These are phyloP conservation scores for Sporothrix brasiliensis DNA, from an alignment of 2,329 filamentous ascomycete species.

Conservation along the genomic window DNA sequence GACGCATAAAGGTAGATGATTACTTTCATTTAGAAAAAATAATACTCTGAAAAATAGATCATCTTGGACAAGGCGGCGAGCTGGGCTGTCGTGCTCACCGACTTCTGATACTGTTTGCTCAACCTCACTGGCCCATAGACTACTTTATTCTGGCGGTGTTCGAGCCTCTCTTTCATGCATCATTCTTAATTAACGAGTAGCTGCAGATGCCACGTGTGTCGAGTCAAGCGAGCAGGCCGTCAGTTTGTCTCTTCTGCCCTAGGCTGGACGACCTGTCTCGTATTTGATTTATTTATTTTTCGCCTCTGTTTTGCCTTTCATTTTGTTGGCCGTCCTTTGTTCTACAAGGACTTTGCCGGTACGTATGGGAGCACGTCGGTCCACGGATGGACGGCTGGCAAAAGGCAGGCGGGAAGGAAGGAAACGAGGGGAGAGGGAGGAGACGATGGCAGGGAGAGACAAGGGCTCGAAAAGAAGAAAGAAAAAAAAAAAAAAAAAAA, in stretches of 20 bases:
- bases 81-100: conserved; percentile 23
- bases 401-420: conserved; percentile 12
- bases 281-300: conserved; percentile 1
- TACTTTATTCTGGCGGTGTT: conserved; percentile 24
- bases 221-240: conserved; percentile 53
- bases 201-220: conserved; percentile 54
- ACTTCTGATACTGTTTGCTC: conserved; percentile 7
- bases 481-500: background rate
- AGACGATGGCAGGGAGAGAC: background rate
- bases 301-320: background rate
- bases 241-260: background rate
- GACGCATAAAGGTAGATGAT: too few species aligned
- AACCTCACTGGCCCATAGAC: background rate
- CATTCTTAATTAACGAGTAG: conserved; percentile 24
- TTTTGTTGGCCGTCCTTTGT: conserved; percentile 15
- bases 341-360: background rate
- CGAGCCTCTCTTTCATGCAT: conserved; percentile 11
- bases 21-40: background rate
- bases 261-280: background rate
- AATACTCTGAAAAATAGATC: background rate
- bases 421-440: background rate
- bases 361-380: conserved; percentile 13
- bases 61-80: background rate
- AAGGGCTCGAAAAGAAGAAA: background rate
- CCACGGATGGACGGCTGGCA: conserved; percentile 27